These are phyloP conservation scores for Chytriomyces sp. DNA, from an alignment of 192 early-diverging fungal genomes.

Conservation along the genomic window DNA sequence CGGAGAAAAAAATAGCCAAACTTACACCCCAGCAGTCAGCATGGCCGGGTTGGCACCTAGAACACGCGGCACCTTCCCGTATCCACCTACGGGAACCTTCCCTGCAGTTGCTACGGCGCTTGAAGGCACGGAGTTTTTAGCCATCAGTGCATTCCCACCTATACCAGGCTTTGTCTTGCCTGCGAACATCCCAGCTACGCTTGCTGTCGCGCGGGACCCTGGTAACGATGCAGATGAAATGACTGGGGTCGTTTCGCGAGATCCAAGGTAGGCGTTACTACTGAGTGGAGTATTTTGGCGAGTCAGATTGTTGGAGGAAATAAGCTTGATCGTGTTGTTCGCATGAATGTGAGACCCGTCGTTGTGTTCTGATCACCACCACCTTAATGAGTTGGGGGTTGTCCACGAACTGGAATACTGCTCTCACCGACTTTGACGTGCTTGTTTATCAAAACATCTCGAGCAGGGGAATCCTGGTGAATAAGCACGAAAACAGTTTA, in stretches of 20 bases:
- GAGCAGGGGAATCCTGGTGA: constrained; percentile 17
- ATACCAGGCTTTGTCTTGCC: constrained; percentile 27
- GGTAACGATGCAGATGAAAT: background rate
- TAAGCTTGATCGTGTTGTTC: background rate
- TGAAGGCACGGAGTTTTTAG: too few relatives aligned
- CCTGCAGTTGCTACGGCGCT: too few relatives aligned
- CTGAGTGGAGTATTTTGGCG: background rate
- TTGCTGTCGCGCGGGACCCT: background rate
- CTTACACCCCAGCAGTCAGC: too few relatives aligned
- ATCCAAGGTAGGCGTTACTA: background rate
- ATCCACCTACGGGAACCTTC: constrained; percentile 13
- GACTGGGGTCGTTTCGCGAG: background rate
- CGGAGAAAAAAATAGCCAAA: too few relatives aligned
- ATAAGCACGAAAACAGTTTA: background rate
- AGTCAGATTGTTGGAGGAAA: too few relatives aligned
- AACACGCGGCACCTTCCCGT: constrained; percentile 24
- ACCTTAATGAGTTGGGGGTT: too few relatives aligned
- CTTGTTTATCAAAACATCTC: background rate
- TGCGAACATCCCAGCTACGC: constrained; percentile 8
- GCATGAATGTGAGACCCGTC: too few relatives aligned
- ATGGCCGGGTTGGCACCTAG: too few relatives aligned
- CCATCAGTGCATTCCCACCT: background rate
- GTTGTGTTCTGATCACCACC: too few relatives aligned
- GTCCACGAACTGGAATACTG: too few relatives aligned
- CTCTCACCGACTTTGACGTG: background rate